A percentile compares a stretch with the other conserved stretches of the same genome.
phyloP scores from a whole-genome alignment of 1,284 basidiomycete genomes.

The Microbotryum saponariae region DNA sequence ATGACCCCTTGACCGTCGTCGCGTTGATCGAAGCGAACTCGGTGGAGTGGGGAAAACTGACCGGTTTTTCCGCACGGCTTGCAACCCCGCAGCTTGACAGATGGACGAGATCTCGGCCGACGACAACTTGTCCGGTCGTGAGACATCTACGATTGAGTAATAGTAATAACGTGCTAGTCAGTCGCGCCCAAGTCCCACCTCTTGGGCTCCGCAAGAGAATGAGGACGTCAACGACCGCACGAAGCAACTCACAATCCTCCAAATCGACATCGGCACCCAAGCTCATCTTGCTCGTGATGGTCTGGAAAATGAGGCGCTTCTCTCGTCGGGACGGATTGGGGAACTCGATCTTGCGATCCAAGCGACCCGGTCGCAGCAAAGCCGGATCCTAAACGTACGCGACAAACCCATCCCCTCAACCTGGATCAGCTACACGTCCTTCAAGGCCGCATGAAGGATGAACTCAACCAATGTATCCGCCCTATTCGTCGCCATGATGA shows the following conservation, averaged over 20 bases:
- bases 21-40: not conserved
- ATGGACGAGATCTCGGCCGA: slow-evolving; percentile 94
- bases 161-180: slow-evolving; percentile 2
- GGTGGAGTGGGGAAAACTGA: not conserved
- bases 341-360: slow-evolving; percentile 99
- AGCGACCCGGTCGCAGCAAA: slow-evolving; percentile 88
- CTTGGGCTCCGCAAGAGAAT: not conserved
- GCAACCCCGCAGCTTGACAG: slow-evolving; percentile 93
- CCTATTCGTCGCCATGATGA: slow-evolving; percentile 97
- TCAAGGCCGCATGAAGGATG: not conserved
- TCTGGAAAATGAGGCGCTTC: slow-evolving; percentile 97
- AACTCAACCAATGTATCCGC: slow-evolving; percentile 65
- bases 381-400: slow-evolving; percentile 61
- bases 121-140: slow-evolving; percentile 88
- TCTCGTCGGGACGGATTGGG: slow-evolving; percentile 89
- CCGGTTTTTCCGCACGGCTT: slow-evolving; percentile 55
- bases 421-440: not conserved
- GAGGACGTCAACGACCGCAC: not conserved
- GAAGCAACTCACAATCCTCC: slow-evolving; percentile 73
- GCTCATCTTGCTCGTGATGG: slow-evolving; percentile 96
- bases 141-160: slow-evolving; percentile 62
- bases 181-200: not conserved
- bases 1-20: not conserved
- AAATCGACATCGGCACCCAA: slow-evolving; percentile 95
- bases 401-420: not conserved